phyloP scores from a whole-genome alignment of 108 stramenopile genomes.

The Cyclotella kingstonii region DNA sequence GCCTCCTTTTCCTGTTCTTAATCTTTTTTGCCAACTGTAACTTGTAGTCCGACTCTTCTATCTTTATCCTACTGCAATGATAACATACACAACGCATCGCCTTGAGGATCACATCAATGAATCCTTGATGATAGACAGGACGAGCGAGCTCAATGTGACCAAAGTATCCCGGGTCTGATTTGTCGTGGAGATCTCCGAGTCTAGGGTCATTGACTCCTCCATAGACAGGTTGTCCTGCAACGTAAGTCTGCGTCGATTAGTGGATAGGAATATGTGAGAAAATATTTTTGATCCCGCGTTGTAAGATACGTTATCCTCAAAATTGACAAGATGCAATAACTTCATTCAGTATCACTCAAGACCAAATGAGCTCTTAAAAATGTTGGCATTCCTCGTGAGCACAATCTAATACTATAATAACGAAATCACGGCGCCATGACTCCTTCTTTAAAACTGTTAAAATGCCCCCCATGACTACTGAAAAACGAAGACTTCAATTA shows the following conservation, averaged over 20 bases:
- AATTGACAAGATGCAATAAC: background rate
- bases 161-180: constrained; percentile 97
- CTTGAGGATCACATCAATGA: constrained; percentile 86
- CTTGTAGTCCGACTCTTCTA: constrained; percentile 82
- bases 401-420: too few relatives aligned
- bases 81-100: constrained; percentile 94
- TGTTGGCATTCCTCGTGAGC: too few relatives aligned
- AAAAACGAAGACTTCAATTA: too few relatives aligned
- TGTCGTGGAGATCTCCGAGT: constrained; percentile 87
- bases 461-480: too few relatives aligned
- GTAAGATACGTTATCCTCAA: too few relatives aligned
- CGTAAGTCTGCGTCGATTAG: constrained; percentile 49
- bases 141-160: constrained; percentile 96
- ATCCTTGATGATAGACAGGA: constrained; percentile 97
- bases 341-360: too few relatives aligned
- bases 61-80: constrained; percentile 85
- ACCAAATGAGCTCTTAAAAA: too few relatives aligned
- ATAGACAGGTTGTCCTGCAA: constrained; percentile 93
- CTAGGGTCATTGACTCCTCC: constrained; percentile 98
- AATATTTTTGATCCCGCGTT: too few relatives aligned
- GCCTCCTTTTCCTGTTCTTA: constrained; percentile 63
- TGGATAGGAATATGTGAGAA: too few relatives aligned
- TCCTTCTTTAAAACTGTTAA: too few relatives aligned
- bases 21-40: constrained; percentile 60
- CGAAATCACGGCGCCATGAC: too few relatives aligned